These are phyloP conservation scores for Russula sp. DNA, from an alignment of 768 basidiomycete genomes.

Conservation along the genomic window DNA sequence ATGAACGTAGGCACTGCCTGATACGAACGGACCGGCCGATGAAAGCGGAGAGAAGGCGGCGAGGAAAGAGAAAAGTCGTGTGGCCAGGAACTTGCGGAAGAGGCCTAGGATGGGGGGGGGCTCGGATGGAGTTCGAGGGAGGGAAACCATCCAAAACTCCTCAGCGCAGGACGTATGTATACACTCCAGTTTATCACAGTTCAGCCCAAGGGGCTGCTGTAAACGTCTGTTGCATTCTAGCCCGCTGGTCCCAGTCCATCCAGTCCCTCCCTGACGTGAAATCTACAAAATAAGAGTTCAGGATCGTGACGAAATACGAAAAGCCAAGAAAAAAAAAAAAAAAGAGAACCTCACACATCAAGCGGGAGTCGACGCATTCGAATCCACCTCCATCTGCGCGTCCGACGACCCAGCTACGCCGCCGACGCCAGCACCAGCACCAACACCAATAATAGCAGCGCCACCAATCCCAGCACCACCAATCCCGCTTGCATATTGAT, in stretches of 20 bases:
- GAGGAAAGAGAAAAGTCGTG: no score
- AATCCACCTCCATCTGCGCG: conserved; percentile 65
- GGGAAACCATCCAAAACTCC: not conserved
- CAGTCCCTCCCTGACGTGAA: not conserved
- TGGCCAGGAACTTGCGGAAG: not conserved
- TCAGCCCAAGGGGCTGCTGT: not conserved
- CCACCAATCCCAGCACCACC: not conserved
- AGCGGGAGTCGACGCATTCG: conserved; percentile 67
- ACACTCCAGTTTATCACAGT: not conserved
- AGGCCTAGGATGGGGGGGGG: not conserved
- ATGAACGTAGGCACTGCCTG: conserved; percentile 24
- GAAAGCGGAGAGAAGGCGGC: not conserved
- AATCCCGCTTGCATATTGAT: not conserved
- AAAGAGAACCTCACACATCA: conserved; percentile 5
- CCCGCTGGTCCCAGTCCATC: conserved; percentile 33
- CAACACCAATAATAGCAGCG: no score
- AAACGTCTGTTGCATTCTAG: conserved; percentile 35
- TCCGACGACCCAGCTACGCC: conserved; percentile 31
- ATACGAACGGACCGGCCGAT: conserved; percentile 23
- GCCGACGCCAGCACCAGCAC: no score
- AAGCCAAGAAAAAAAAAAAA: not conserved
- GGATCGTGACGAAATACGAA: not conserved
- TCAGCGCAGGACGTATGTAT: not conserved
- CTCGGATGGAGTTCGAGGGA: not conserved
- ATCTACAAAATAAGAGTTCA: no score